Conservation (phyloP, 169 alveolate genomes). For the Eimeria falciformis region DNA sequence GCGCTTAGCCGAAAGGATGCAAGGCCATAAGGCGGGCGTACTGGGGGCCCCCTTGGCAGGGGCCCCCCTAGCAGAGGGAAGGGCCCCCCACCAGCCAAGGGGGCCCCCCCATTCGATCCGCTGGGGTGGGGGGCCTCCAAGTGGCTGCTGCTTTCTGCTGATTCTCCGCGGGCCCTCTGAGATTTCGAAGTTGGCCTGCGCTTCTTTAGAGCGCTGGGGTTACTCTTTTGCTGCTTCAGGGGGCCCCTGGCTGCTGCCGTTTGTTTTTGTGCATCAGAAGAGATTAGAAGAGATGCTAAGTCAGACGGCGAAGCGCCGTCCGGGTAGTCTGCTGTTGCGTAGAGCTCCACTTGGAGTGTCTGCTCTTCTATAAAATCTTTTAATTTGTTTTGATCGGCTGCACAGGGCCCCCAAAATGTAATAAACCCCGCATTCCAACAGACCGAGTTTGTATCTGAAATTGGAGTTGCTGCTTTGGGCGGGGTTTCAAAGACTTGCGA, state of each 20-base stretch:
- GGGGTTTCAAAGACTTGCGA: conserved; percentile 13
- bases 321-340: not conserved
- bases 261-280: not conserved
- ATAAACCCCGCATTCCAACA: conserved; percentile 39
- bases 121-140: not conserved
- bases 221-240: conserved; percentile 16
- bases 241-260: not conserved
- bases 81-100: no score
- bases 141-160: not conserved
- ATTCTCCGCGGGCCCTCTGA: not conserved
- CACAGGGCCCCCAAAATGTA: conserved; percentile 61
- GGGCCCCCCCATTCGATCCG: conserved; percentile 1
- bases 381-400: conserved; percentile 30
- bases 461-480: not conserved
- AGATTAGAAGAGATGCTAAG: no score
- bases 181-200: conserved; percentile 23
- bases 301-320: not conserved
- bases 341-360: conserved; percentile 22
- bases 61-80: no score
- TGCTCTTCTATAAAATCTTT: conserved; percentile 58
- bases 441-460: not conserved
- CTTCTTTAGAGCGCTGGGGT: not conserved
- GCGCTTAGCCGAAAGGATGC: conserved; percentile 55
- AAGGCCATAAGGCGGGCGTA: conserved; percentile 45
- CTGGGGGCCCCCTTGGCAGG: no score